These are phyloP conservation scores for Triticum urartu DNA, from an alignment of 176 grass and related monocot species.

Conservation along the genomic window DNA sequence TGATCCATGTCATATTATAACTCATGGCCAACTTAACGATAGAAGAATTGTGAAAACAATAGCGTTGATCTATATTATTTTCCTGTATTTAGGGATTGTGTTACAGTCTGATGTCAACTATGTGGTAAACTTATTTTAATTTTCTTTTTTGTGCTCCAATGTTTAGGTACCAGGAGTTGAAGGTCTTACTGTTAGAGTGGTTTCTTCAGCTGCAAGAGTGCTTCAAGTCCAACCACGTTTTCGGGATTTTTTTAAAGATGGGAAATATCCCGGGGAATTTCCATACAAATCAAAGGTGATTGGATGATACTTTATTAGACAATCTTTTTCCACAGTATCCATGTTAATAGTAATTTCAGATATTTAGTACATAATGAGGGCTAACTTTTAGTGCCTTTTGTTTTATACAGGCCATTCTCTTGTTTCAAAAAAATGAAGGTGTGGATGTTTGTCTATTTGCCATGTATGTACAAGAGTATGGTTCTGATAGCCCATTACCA, in stretches of 20 bases:
- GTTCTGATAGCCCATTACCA: conserved; percentile 68
- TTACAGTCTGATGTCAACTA: conserved; percentile 16
- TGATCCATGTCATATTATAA: background rate
- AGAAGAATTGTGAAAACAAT: background rate
- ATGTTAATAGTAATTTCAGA: background rate
- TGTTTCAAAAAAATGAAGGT: conserved; percentile 94
- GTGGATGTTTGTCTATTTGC: conserved; percentile 94
- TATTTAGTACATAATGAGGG: background rate
- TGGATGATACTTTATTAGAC: background rate
- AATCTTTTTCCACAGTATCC: conserved; percentile 7
- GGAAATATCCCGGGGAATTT: conserved; percentile 78
- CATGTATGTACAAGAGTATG: conserved; percentile 99
- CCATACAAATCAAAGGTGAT: conserved; percentile 95
- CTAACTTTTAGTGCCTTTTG: conserved; percentile 14
- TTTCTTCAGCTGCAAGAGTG: conserved; percentile 71
- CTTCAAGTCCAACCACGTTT: conserved; percentile 69
- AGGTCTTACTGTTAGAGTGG: conserved; percentile 86
- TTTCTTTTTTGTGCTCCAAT: conserved; percentile 28
- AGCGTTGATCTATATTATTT: background rate
- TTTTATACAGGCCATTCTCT: conserved; percentile 76
- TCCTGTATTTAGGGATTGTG: background rate
- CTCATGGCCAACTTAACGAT: background rate
- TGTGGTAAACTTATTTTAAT: conserved; percentile 26
- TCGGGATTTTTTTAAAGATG: conserved; percentile 66
- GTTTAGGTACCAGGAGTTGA: conserved; percentile 80